These are phyloP conservation scores for Dipodascus albidus DNA, from an alignment of 805 yeast genomes.

Conservation along the genomic window DNA sequence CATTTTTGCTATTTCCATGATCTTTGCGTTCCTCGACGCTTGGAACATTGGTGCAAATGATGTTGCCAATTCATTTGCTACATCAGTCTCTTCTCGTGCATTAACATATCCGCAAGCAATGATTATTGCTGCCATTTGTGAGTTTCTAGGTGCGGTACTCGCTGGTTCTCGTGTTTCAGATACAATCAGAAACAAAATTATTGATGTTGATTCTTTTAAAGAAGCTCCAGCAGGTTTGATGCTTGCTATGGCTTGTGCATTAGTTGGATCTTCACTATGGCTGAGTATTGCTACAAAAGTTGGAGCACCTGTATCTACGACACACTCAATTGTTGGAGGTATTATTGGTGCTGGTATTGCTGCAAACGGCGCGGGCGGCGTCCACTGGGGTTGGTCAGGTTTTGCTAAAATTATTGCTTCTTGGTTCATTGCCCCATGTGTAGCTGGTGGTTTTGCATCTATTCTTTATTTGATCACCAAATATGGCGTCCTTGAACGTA, in stretches of 20 bases:
- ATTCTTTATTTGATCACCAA: constrained; percentile 49
- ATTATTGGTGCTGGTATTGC: constrained; percentile 68
- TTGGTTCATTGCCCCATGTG: constrained; percentile 67
- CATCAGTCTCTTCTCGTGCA: constrained; percentile 61
- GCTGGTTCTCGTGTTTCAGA: constrained; percentile 68
- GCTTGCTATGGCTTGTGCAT: constrained; percentile 66
- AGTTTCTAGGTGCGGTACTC: constrained; percentile 62
- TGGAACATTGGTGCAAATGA: constrained; percentile 77
- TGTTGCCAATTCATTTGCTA: constrained; percentile 71
- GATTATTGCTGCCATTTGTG: constrained; percentile 59
- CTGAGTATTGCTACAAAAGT: constrained; percentile 51
- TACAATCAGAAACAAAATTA: constrained; percentile 56
- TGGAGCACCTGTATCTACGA: constrained; percentile 77
- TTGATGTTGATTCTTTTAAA: constrained; percentile 38
- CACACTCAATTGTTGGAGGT: constrained; percentile 71
- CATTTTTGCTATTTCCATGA: constrained; percentile 57
- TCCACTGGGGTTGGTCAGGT: constrained; percentile 69
- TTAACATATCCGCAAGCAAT: constrained; percentile 66
- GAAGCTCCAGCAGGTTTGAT: constrained; percentile 58
- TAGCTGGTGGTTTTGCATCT: constrained; percentile 58
- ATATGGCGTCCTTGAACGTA: constrained; percentile 48
- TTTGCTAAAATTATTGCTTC: constrained; percentile 65
- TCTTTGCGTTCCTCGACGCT: constrained; percentile 68
- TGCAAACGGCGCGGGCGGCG: constrained; percentile 47
- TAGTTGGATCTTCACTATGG: constrained; percentile 66